A percentile compares a stretch with the other conserved stretches of the same genome.
Evolutionary conservation across 2,329 filamentous ascomycete species (phyloP).

Genomic region (Exophiala sp.): DNA sequence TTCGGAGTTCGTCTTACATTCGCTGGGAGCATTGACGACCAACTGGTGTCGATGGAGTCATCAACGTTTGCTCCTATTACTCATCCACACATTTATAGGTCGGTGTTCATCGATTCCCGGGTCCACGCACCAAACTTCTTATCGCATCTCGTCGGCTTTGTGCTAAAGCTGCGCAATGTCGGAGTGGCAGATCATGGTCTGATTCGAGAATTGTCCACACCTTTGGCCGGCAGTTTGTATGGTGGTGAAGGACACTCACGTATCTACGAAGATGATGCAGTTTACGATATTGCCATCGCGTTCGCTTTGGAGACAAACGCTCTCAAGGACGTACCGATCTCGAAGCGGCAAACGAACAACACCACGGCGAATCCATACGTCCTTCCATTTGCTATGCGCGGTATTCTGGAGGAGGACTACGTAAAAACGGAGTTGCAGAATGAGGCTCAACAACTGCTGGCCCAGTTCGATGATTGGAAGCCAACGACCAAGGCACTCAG

Average conservation of each 20-base stretch:
- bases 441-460: slow-evolving; percentile 76
- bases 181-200: slow-evolving; percentile 91
- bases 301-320: slow-evolving; percentile 70
- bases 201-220: slow-evolving; percentile 81
- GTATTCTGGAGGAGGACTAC: slow-evolving; percentile 84
- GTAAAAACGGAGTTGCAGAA: slow-evolving; percentile 74
- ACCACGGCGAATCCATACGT: slow-evolving; percentile 73
- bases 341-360: slow-evolving; percentile 47
- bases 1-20: slow-evolving; percentile 82
- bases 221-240: slow-evolving; percentile 86
- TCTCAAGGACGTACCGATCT: slow-evolving; percentile 48
- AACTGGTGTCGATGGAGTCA: slow-evolving; percentile 91
- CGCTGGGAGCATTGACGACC: slow-evolving; percentile 93
- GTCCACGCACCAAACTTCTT: slow-evolving; percentile 93
- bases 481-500: slow-evolving; percentile 85
- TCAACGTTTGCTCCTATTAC: slow-evolving; percentile 80
- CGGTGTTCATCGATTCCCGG: slow-evolving; percentile 92
- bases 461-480: slow-evolving; percentile 90
- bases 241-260: slow-evolving; percentile 89
- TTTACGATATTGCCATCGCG: slow-evolving; percentile 75
- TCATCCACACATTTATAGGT: slow-evolving; percentile 90
- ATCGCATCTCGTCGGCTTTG: slow-evolving; percentile 86
- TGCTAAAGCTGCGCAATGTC: slow-evolving; percentile 87
- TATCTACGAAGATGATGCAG: slow-evolving; percentile 81
- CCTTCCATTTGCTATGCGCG: slow-evolving; percentile 92